Base-by-base conservation (phyloP, 805 yeast genomes). In the Starmerella riodocensis region DNA sequence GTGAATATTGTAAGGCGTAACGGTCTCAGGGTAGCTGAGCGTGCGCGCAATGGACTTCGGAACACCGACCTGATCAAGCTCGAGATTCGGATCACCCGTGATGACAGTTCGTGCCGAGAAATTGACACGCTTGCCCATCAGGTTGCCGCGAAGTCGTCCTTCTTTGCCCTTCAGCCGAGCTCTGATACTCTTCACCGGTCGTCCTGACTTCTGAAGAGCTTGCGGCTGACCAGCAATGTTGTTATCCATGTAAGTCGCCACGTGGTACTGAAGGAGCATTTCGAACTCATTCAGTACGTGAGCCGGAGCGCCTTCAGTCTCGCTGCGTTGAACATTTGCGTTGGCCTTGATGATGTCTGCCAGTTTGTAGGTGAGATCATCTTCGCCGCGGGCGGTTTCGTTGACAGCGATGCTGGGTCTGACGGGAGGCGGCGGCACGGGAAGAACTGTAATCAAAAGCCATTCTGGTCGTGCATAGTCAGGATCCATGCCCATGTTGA, bases 141-240 rank as follows among this genome's bases (percentile, higher is more conserved):
- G 67, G 57, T 91, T 91, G 58, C 97, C 97, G 73, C 98, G 78
- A 48, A 91, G 75, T 68, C 98, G 86, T 46, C 99, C 98, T 67
- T 91, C 99, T 55, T 91, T 91, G 67, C 99, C 98, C 78, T 91
- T 91, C 54, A 91, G 71, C 68, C 99, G 86, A n/a, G 99, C 97
- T 66, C 99, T 78, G 54, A 91, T 91, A 32, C 96, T 84, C 61
- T 91, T 91, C 51, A 91, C 93, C 2, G 99, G 98, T 64, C 99
- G 80, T 42, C 99, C 99, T 42, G 96, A 83, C 63, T 91, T 91
- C 59, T 91, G 99, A 47, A 91, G 71, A 25, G 99, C 98, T 62
- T 88, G 98, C 0, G 98, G 99, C 65, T 91, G 98, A 47, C 99
- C 98, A 12, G 98, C 98, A 62, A 91, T 91, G 65, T 91, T 97